Conservation (phyloP, 129 eudicot species). For the Cynara cardunculus region DNA sequence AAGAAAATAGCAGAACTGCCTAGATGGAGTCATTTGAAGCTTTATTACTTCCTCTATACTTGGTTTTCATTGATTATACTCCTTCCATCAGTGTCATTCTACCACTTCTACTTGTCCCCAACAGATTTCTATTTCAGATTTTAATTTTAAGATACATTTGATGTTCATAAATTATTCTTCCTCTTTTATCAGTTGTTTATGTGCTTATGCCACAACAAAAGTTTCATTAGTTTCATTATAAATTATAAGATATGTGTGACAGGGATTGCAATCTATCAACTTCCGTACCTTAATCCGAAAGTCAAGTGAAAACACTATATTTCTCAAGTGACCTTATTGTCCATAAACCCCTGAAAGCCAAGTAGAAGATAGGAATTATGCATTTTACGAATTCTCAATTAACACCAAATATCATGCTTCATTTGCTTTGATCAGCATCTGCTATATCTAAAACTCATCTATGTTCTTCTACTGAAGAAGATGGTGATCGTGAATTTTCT, state of each 20-base stretch:
- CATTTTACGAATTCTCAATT: not conserved
- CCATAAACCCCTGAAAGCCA: not conserved
- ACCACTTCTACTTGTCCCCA: too few relatives aligned
- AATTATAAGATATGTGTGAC: not conserved
- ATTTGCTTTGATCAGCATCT: constrained; percentile 3
- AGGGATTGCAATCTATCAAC: not conserved
- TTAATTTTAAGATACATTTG: not conserved
- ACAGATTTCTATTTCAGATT: too few relatives aligned
- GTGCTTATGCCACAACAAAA: not conserved
- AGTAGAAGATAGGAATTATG: constrained; percentile 9
- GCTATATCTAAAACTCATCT: constrained; percentile 1
- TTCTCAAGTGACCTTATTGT: not conserved
- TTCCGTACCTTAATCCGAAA: not conserved
- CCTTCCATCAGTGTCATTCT: too few relatives aligned
- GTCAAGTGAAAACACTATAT: not conserved
- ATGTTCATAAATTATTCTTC: not conserved
- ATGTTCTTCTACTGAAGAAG: not conserved
- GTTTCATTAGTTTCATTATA: not conserved
- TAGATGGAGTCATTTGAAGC: too few relatives aligned
- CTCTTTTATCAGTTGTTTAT: not conserved
- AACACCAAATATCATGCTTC: constrained; percentile 8
- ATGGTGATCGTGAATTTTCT: not conserved
- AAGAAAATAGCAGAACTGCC: too few relatives aligned
- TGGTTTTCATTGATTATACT: too few relatives aligned
- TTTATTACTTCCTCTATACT: too few relatives aligned